Evolutionary conservation across 2,329 filamentous ascomycete genomes (phyloP).

Genomic region (Falciphora oryzae): DNA sequence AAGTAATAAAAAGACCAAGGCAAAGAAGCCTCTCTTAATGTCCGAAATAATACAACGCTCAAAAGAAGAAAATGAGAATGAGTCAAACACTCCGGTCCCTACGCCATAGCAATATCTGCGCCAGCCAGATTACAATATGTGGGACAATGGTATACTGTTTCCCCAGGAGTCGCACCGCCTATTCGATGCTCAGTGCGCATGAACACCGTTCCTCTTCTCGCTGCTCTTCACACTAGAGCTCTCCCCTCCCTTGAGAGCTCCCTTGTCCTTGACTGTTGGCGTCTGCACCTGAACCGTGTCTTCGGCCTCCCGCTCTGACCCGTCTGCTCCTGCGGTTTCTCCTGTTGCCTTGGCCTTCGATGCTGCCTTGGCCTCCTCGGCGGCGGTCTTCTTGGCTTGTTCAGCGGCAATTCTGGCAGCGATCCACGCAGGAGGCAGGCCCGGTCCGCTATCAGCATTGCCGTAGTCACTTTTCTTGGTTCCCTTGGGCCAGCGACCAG

Average conservation of each 20-base stretch:
- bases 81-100: background rate
- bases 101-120: background rate
- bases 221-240: background rate
- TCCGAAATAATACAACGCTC: background rate
- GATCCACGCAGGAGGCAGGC: constrained; percentile 53
- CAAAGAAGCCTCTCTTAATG: background rate
- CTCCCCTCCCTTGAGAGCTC: background rate
- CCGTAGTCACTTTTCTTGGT: constrained; percentile 65
- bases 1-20: background rate
- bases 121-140: background rate
- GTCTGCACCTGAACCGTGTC: constrained; percentile 34
- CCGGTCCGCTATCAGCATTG: constrained; percentile 59
- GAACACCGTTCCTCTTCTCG: background rate
- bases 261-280: constrained; percentile 20
- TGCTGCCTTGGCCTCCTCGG: constrained; percentile 20
- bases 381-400: constrained; percentile 14
- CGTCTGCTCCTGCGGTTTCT: background rate
- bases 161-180: background rate
- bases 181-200: background rate
- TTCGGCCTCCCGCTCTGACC: constrained; percentile 22
- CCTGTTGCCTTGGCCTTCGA: background rate
- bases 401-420: constrained; percentile 23
- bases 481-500: constrained; percentile 61
- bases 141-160: background rate
- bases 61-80: background rate